Evolutionary conservation across 2,329 filamentous ascomycete species (phyloP).

Genomic region (Ophiostoma pallidulum): DNA sequence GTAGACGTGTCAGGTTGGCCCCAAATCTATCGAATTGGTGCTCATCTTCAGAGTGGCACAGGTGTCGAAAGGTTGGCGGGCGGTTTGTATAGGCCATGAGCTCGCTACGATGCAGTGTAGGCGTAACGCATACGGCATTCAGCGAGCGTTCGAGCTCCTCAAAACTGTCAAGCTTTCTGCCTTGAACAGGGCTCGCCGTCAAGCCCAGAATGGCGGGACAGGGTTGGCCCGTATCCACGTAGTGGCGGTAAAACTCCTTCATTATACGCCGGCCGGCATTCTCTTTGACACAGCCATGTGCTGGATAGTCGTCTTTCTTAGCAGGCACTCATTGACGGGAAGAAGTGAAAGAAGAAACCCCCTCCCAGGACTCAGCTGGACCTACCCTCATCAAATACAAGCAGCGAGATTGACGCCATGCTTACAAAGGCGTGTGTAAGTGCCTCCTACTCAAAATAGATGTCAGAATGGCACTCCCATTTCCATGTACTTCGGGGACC

Average conservation of each 20-base stretch:
- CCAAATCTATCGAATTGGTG: not conserved
- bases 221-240: constrained; percentile 26
- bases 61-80: constrained; percentile 42
- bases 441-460: constrained; percentile 44
- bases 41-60: constrained; percentile 28
- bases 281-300: constrained; percentile 61
- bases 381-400: constrained; percentile 77
- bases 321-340: no score
- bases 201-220: constrained; percentile 66
- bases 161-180: constrained; percentile 45
- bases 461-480: no score
- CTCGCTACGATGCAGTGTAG: constrained; percentile 58
- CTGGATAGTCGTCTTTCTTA: constrained; percentile 32
- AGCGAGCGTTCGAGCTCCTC: constrained; percentile 58
- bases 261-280: constrained; percentile 63
- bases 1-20: constrained; percentile 38
- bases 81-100: constrained; percentile 58
- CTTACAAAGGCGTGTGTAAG: constrained; percentile 64
- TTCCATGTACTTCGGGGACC: no score
- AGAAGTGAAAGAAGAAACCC: no score
- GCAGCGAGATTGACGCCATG: constrained; percentile 52
- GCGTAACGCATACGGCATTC: constrained; percentile 59
- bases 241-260: constrained; percentile 56
- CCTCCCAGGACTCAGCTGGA: no score
- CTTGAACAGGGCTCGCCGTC: constrained; percentile 68